Conservation (phyloP, 75 land plant genomes). For the Selaginella tamariscina region DNA sequence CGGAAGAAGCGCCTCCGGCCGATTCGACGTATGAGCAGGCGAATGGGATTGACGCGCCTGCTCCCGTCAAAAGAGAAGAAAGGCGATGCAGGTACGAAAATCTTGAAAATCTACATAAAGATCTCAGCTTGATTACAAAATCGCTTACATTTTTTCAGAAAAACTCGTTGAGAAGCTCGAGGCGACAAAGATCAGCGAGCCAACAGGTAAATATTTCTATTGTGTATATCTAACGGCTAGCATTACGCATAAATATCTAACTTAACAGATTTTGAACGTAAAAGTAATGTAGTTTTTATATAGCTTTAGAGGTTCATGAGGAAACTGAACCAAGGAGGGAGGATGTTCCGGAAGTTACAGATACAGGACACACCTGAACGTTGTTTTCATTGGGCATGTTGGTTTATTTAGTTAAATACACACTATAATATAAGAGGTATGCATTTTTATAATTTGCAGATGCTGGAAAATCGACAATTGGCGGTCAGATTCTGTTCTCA, state of each 20-base stretch:
- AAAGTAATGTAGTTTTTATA: constrained; percentile 5
- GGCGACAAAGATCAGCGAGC: background rate
- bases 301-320: constrained; percentile 16
- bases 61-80: background rate
- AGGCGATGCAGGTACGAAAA: background rate
- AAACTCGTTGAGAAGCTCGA: background rate
- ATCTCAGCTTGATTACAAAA: constrained; percentile 3
- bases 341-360: constrained; percentile 21
- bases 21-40: background rate
- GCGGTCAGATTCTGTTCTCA: constrained; percentile 90
- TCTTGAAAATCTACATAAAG: background rate
- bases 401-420: too few species aligned
- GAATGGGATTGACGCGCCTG: background rate
- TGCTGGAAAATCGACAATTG: constrained; percentile 98
- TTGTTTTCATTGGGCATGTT: constrained; percentile 97
- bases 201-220: too few species aligned
- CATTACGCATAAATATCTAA: background rate
- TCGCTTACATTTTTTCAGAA: too few species aligned
- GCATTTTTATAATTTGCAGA: constrained; percentile 32
- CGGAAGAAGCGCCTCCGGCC: constrained; percentile 4
- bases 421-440: background rate
- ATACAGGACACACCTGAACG: constrained; percentile 67
- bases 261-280: constrained; percentile 22
- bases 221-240: too few species aligned
- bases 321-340: constrained; percentile 12